phyloP scores from a whole-genome alignment of 441 rosid genomes.

The Eutrema salsugineum region DNA sequence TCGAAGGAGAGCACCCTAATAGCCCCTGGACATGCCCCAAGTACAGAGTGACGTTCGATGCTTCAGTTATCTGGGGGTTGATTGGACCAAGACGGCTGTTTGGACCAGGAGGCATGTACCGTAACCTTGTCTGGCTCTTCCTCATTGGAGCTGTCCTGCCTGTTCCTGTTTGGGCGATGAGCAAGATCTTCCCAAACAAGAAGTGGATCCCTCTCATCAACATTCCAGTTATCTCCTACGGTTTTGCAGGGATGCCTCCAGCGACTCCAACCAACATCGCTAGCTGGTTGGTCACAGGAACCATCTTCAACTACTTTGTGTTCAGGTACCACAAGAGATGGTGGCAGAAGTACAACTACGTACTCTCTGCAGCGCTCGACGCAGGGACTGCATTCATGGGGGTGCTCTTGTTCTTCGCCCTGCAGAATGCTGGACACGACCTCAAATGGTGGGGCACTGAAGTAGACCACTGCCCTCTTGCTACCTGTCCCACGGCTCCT shows the following conservation, averaged over 20 bases:
- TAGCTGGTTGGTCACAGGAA: conserved; percentile 86
- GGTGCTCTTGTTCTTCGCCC: conserved; percentile 78
- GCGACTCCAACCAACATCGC: conserved; percentile 97
- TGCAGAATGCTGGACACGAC: conserved; percentile 61
- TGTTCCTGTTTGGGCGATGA: conserved; percentile 80
- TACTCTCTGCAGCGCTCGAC: conserved; percentile 87
- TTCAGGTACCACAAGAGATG: conserved; percentile 79
- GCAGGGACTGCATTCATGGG: conserved; percentile 99
- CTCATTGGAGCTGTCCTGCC: conserved; percentile 86
- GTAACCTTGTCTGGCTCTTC: conserved; percentile 90
- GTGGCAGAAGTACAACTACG: conserved; percentile 97
- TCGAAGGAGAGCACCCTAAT: conserved; percentile 63
- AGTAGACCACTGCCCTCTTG: conserved; percentile 86
- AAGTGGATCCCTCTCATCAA: conserved; percentile 94
- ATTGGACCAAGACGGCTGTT: conserved; percentile 82
- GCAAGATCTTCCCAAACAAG: conserved; percentile 81
- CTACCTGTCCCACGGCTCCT: conserved; percentile 77
- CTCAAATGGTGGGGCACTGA: conserved; percentile 92
- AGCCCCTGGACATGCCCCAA: conserved; percentile 99
- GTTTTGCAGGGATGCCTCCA: conserved; percentile 97
- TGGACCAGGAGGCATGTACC: conserved; percentile 89
- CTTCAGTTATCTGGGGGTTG: conserved; percentile 94
- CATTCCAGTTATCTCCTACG: conserved; percentile 89
- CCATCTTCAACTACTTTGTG: conserved; percentile 79
- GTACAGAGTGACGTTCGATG: conserved; percentile 86